phyloP scores from a whole-genome alignment of 257 asterid species.

The Henckelia pumila region DNA sequence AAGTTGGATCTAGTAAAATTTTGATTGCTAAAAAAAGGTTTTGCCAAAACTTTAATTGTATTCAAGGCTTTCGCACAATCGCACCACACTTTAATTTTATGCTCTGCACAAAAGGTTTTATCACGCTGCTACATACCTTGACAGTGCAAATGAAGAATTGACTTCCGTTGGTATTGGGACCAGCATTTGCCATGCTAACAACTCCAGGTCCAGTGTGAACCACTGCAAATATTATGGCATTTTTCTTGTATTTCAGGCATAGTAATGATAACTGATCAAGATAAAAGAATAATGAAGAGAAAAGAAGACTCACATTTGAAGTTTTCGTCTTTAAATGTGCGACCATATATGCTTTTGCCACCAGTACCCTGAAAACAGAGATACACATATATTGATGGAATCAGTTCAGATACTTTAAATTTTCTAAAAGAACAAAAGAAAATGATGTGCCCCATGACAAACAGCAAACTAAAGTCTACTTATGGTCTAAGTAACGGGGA shows the following conservation, averaged over 20 bases:
- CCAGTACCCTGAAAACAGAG: conserved; percentile 75
- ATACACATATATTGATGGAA: conserved; percentile 8
- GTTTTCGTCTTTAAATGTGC: conserved; percentile 93
- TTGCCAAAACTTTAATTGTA: neutral
- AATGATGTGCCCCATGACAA: conserved; percentile 1
- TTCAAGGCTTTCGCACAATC: neutral
- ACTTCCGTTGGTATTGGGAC: conserved; percentile 97
- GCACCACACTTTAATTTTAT: neutral
- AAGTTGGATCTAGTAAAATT: no score
- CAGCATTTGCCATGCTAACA: conserved; percentile 99
- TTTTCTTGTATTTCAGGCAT: conserved; percentile 1
- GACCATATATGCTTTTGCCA: conserved; percentile 95
- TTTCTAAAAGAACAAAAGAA: conserved; percentile 13
- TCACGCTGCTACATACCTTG: conserved; percentile 49
- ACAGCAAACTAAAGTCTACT: neutral
- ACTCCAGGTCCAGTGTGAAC: conserved; percentile 91
- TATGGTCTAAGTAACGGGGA: neutral
- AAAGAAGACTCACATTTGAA: conserved; percentile 64
- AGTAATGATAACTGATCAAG: conserved; percentile 13
- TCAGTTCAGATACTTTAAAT: conserved; percentile 2
- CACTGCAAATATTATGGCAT: conserved; percentile 48
- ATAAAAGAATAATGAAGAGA: conserved; percentile 17
- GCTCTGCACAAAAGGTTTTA: neutral
- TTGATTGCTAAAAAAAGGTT: no score
- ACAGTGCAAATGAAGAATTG: conserved; percentile 93